Base-by-base conservation (phyloP, 352 stramenopile genomes). In the Hyaloperonospora arabidopsidis region DNA sequence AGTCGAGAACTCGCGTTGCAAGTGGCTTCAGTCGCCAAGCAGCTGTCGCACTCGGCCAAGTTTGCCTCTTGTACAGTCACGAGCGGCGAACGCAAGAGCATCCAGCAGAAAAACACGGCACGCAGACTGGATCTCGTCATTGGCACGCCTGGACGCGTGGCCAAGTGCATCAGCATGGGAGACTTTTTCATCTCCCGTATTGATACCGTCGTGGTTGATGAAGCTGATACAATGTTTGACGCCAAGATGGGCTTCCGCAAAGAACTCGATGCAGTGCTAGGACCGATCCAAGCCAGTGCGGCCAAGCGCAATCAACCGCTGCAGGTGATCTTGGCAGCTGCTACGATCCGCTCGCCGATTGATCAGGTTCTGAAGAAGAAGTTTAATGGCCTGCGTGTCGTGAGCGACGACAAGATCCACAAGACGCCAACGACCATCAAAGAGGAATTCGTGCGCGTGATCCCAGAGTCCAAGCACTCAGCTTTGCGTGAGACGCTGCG, bases 161-260 rank as follows among this genome's bases (percentile, higher is more conserved):
- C 75, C 32, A 89, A 87, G 52, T 87, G 77, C 54, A 77, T 91
- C 38, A 74, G 67, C 44, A 79, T 74, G 19, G 67, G 70, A 17
- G 78, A 90, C 45, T 76, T 93, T 49, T 89, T 79, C 21, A 61
- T 93, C n/a, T 91, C 80, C n/a, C 72, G 67, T 2, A 68, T 91
- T 36, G 55, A 72, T 32, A 87, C 76, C 3, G 47, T 91, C 43
- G 74, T 91, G 34, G 48, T 89, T 6, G 83, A 93, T 52, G 83
- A 93, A 52, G 83, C 83, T 7, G 83, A 93, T 41, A 91, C 77
- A 49, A 48, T 93, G 1, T 73, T 93, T 17, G 81, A 91, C 51
- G 76, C 74, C 39, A 91, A 89, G 49, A 89, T 89, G 77, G 83
- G 83, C 7, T 93, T 93, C 53, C 69, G 74, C 2, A 75, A 63